phyloP scores from a whole-genome alignment of 768 basidiomycete genomes.

The Rhizopogon rudus region DNA sequence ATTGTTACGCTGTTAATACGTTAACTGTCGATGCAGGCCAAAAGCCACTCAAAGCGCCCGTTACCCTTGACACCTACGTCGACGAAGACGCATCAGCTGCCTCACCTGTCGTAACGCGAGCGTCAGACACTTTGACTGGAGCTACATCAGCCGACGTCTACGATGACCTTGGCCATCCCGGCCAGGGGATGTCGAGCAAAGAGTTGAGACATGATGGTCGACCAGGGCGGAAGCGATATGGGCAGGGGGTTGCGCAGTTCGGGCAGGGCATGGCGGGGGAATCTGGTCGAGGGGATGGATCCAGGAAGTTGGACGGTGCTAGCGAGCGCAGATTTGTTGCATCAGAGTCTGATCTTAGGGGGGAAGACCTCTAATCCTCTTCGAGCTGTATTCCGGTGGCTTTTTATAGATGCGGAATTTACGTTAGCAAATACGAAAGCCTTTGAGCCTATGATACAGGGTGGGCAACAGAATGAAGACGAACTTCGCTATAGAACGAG shows the following conservation, averaged over 20 bases:
- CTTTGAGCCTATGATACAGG: too few species aligned
- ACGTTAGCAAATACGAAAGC: too few species aligned
- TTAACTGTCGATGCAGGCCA: slow-evolving; percentile 2
- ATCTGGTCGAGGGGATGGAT: background rate
- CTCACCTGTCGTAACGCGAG: background rate
- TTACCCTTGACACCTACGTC: slow-evolving; percentile 24
- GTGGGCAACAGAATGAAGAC: too few species aligned
- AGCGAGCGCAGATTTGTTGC: slow-evolving; percentile 8
- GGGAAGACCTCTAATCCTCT: background rate
- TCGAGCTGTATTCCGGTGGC: too few species aligned
- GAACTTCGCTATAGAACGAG: too few species aligned
- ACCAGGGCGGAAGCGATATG: slow-evolving; percentile 22
- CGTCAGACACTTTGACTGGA: slow-evolving; percentile 22
- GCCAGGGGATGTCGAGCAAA: slow-evolving; percentile 27
- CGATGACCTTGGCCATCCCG: slow-evolving; percentile 24
- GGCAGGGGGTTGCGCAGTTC: slow-evolving; percentile 16
- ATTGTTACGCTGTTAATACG: background rate
- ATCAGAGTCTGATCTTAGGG: slow-evolving; percentile 6
- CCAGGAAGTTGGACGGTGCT: slow-evolving; percentile 1
- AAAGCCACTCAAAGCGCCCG: slow-evolving; percentile 10
- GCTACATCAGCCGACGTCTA: slow-evolving; percentile 31
- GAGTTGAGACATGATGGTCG: slow-evolving; percentile 32
- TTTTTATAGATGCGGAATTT: too few species aligned
- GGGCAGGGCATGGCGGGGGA: slow-evolving; percentile 2
- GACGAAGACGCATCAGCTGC: slow-evolving; percentile 27